A percentile compares a stretch with the other conserved stretches of the same genome.
Conservation (phyloP, 2,329 filamentous ascomycete genomes). For the Penicillium sp. region DNA sequence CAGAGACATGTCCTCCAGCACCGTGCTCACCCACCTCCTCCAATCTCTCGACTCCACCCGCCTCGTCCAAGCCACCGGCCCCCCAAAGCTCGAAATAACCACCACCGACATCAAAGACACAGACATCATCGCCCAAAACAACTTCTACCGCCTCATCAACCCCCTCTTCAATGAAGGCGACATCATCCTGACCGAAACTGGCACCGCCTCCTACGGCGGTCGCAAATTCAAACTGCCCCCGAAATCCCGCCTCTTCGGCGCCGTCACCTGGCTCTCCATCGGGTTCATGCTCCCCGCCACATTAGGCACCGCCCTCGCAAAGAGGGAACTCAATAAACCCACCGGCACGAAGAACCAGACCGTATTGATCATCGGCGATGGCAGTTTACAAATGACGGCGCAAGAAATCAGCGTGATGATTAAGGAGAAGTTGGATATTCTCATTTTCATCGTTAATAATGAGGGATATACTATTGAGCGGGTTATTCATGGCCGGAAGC, state of each 20-base stretch:
- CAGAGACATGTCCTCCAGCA: conserved; percentile 76
- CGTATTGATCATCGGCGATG: conserved; percentile 67
- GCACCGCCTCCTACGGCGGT: conserved; percentile 62
- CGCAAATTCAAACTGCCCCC: conserved; percentile 59
- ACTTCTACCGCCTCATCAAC: conserved; percentile 56
- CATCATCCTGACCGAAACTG: conserved; percentile 64
- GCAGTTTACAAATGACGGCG: conserved; percentile 69
- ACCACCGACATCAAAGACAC: conserved; percentile 50
- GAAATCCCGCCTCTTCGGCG: conserved; percentile 56
- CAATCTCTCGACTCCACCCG: conserved; percentile 63
- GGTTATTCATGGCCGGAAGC: conserved; percentile 60
- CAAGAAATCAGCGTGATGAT: conserved; percentile 72
- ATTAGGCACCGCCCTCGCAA: conserved; percentile 62
- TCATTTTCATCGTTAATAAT: conserved; percentile 63
- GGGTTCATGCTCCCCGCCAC: conserved; percentile 66
- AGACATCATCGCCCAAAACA: conserved; percentile 54
- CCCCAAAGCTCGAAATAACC: conserved; percentile 24
- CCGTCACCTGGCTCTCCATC: conserved; percentile 65
- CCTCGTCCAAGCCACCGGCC: conserved; percentile 56
- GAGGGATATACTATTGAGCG: conserved; percentile 66
- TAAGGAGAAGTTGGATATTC: conserved; percentile 56
- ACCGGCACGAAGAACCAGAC: conserved; percentile 51
- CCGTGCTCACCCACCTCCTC: conserved; percentile 75
- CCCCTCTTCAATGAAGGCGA: conserved; percentile 59
- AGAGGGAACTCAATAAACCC: conserved; percentile 33